phyloP scores from a whole-genome alignment of 2,329 filamentous ascomycete species.

The Drechslera avenae region DNA sequence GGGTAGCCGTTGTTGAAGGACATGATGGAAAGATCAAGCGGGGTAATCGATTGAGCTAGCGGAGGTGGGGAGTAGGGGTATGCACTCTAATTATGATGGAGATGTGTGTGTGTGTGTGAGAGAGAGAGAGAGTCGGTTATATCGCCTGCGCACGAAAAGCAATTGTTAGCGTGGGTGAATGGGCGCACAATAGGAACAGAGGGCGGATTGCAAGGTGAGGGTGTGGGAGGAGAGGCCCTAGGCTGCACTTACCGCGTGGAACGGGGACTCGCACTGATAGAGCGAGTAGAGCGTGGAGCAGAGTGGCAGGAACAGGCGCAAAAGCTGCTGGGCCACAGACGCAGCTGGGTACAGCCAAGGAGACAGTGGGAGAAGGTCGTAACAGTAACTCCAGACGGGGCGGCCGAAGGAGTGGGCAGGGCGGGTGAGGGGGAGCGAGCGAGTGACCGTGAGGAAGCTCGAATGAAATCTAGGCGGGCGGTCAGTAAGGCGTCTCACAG shows the following conservation, averaged over 20 bases:
- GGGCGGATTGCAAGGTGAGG: constrained; percentile 14
- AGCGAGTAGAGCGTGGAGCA: constrained; percentile 23
- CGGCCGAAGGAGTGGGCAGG: constrained; percentile 29
- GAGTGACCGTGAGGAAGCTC: constrained; percentile 40
- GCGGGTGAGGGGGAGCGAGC: constrained; percentile 27
- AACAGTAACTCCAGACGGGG: constrained; percentile 41
- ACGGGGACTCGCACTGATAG: constrained; percentile 20
- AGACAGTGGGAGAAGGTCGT: constrained; percentile 38
- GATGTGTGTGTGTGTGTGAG: too few species aligned
- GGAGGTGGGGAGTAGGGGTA: constrained; percentile 27
- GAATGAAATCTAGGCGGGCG: constrained; percentile 38
- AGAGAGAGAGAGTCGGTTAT: constrained; percentile 24
- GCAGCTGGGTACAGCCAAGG: constrained; percentile 22
- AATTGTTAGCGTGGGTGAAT: constrained; percentile 37
- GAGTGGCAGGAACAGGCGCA: constrained; percentile 28
- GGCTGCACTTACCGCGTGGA: constrained; percentile 39
- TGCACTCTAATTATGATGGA: constrained; percentile 40
- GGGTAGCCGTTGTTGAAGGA: constrained; percentile 68
- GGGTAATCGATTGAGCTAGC: constrained; percentile 21
- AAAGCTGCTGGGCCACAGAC: constrained; percentile 21
- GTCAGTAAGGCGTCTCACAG: constrained; percentile 33
- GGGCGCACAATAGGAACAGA: constrained; percentile 16
- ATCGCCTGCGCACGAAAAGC: constrained; percentile 27
- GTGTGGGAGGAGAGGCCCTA: constrained; percentile 10
- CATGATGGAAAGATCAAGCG: constrained; percentile 55